Base-by-base conservation (phyloP, 495 filamentous ascomycete genomes). In the Aspergillus affinis region DNA sequence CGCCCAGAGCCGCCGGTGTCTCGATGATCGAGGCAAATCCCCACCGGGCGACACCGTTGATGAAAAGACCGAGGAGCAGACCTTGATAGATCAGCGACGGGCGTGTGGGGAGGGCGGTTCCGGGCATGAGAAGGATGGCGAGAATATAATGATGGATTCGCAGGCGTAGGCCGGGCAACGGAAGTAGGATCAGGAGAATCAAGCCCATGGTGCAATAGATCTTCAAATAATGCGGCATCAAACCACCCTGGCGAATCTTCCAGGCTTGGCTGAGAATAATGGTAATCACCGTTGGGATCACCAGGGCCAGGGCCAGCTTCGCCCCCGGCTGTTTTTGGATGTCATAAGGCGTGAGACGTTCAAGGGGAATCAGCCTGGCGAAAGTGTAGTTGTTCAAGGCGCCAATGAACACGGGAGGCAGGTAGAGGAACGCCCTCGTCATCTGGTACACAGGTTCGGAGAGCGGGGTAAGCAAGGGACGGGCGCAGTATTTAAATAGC, bases 91-190 rank as follows among this genome's bases (percentile, higher is more conserved):
- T 70, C 15, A 97, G 72, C 0, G 85, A 86, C 0, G 88, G 87
- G 0, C 93, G 82, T 3, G 88, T 97, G 57, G 93, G 91, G 52
- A 96, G 82, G 47, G 86, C 84, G 0, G 93, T 96, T 0, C 91
- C 91, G 0, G 90, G 92, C 15, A 96, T 84, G 0, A 98, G 82
- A 2, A 97, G 77, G 27, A 90, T 81, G 12, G 90, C 92, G 15
- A 98, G 82, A 63, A 98, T 88, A 64, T 98, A 98, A 68, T 98
- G 94, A 66, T 98, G 95, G 58, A 98, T 92, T 12, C 94, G 84
- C 51, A 98, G 82, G 51, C 83, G 88, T n/a, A 96, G 86, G n/a
- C 84, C 83, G 0, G 94, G 92, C 12, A 97, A 74, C 0, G 85
- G 80, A 0, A 92, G 78, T 47, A 90, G 80, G 57, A 91, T 72